Base-by-base conservation (phyloP, 208 protist species). In the Angomonas ambiguus region DNA sequence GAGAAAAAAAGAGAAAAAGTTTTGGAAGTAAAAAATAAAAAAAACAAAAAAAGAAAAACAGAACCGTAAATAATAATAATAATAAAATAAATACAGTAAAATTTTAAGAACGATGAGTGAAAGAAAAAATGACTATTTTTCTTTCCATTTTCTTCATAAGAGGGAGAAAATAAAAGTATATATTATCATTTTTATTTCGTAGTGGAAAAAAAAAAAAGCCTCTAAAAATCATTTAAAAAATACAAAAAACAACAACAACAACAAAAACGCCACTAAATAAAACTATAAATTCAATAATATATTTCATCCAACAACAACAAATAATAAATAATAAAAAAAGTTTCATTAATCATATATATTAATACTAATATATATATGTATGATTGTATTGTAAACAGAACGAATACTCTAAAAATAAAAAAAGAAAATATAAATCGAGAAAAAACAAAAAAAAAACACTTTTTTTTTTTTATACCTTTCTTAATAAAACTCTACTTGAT, bases 291-390 rank as follows among this genome's bases (percentile, higher is more conserved):
- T n/a, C 11, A 48, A 18, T 48, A 48, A 20, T 20, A 48, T 48
- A 48, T 18, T 20, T 18, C 41, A 18, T 48, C 13, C 11, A 48
- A 27, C 8, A 56, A 27, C 18, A 24, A 56, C 6, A 56, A 5
- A 56, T 18, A 56, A 8, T 56, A 56, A 56, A 56, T 30, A 56
- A 56, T 8, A 56, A 56, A 56, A 56, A 56, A 56, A 56, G 38
- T 45, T 28, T 28, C 6, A 56, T 11, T 22, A 13, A 56, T 8
- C n/a, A 56, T 56, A 10, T 16, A 45, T 16, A 8, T n/a, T n/a
- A n/a, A n/a, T 11, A 48, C 11, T 20, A 48, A 48, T 18, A 48
- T 18, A 18, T 48, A 20, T n/a, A n/a, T n/a, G n/a, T n/a, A n/a
- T n/a, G n/a, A n/a, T n/a, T n/a, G n/a, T n/a, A n/a, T n/a, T n/a